A percentile compares a stretch with the other conserved stretches of the same genome.
phyloP scores from a whole-genome alignment of 1,139 yeast genomes.

The Nakaseomyces sp. region DNA sequence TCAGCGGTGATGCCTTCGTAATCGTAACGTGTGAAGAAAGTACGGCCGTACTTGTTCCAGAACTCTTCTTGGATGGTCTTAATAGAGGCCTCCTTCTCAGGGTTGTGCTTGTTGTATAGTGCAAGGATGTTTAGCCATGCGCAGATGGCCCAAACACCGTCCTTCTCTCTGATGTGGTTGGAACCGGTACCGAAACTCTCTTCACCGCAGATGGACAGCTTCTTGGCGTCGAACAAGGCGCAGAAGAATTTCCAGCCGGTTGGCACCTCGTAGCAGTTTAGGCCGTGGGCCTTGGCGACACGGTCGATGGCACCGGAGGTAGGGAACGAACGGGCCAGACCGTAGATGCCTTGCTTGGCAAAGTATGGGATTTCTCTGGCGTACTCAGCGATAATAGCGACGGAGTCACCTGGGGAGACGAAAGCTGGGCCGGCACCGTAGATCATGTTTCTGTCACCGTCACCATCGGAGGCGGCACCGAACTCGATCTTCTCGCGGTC shows the following conservation, averaged over 20 bases:
- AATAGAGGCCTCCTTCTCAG: slow-evolving; percentile 56
- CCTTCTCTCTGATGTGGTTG: slow-evolving; percentile 94
- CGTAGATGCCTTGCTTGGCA: slow-evolving; percentile 74
- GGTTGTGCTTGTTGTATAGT: slow-evolving; percentile 52
- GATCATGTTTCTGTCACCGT: slow-evolving; percentile 98
- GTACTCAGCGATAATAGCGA: slow-evolving; percentile 93
- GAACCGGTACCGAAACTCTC: slow-evolving; percentile 98
- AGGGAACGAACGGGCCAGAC: slow-evolving; percentile 98
- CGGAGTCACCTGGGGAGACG: slow-evolving; percentile 97
- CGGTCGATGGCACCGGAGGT: slow-evolving; percentile 90
- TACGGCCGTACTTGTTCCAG: slow-evolving; percentile 92
- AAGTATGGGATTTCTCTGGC: slow-evolving; percentile 84
- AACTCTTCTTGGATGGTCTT: slow-evolving; percentile 73
- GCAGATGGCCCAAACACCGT: slow-evolving; percentile 94
- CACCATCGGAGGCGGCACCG: slow-evolving; percentile 99
- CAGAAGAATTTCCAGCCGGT: slow-evolving; percentile 99
- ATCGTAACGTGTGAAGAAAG: slow-evolving; percentile 96
- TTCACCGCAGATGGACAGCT: slow-evolving; percentile 94
- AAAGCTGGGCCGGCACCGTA: slow-evolving; percentile 88
- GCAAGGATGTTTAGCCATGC: slow-evolving; percentile 97
- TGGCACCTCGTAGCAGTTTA: slow-evolving; percentile 86
- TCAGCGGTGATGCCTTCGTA: slow-evolving; percentile 73
- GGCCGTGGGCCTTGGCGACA: slow-evolving; percentile 72
- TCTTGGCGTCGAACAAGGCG: slow-evolving; percentile 84
- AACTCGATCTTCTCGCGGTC: slow-evolving; percentile 74